These are phyloP conservation scores for Coelastrella sp. DNA, from an alignment of 139 green algal species.

Conservation along the genomic window DNA sequence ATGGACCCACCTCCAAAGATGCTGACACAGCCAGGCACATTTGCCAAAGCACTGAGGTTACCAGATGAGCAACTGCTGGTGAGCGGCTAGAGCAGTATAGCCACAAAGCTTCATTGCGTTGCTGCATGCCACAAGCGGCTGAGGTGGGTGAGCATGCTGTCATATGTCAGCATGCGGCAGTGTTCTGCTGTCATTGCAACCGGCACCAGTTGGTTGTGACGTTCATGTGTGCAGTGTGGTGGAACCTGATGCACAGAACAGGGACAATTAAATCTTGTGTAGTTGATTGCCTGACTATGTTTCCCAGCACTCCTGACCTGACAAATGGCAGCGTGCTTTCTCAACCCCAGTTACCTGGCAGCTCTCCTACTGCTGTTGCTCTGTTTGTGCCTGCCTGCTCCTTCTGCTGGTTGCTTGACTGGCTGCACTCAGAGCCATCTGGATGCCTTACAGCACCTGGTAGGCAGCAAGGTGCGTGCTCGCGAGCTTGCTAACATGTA, in stretches of 20 bases:
- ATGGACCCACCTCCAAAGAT: conserved; percentile 18
- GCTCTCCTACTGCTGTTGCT: not conserved
- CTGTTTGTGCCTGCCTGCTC: not conserved
- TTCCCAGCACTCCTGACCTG: too few relatives aligned
- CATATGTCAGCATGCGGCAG: not conserved
- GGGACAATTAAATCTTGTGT: too few relatives aligned
- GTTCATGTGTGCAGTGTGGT: too few relatives aligned
- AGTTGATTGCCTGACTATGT: too few relatives aligned
- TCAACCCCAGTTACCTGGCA: not conserved
- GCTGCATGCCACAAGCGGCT: too few relatives aligned
- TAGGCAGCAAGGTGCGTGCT: not conserved
- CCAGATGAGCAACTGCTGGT: not conserved
- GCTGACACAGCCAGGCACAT: not conserved
- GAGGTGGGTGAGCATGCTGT: not conserved
- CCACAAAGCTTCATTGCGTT: too few relatives aligned
- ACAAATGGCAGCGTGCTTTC: not conserved
- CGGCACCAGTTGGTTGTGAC: not conserved
- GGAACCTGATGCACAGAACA: too few relatives aligned
- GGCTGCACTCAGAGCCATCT: not conserved
- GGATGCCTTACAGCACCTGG: not conserved
- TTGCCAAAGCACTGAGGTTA: conserved; percentile 19
- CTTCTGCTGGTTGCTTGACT: not conserved
- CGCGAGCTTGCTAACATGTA: not conserved
- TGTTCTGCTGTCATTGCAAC: not conserved
- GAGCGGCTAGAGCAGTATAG: not conserved